These are phyloP conservation scores for Cercospora canescens DNA, from an alignment of 2,329 filamentous ascomycete genomes.

Conservation along the genomic window DNA sequence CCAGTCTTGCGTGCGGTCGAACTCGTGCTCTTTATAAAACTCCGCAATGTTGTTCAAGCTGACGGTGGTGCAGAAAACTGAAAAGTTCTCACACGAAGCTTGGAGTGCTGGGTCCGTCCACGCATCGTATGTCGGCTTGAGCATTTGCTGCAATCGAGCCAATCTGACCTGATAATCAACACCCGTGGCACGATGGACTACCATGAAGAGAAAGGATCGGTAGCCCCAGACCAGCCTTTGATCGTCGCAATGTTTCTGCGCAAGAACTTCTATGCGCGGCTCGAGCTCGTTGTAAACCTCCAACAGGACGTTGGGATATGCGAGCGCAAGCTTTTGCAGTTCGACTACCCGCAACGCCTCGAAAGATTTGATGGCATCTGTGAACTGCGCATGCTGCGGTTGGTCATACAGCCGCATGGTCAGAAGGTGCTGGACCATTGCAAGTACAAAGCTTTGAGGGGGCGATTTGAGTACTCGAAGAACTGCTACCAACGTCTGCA, in stretches of 20 bases:
- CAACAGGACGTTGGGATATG: constrained; percentile 88
- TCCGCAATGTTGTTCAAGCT: constrained; percentile 77
- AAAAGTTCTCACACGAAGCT: constrained; percentile 69
- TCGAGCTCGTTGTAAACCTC: constrained; percentile 84
- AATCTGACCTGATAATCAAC: constrained; percentile 72
- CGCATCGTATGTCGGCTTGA: constrained; percentile 75
- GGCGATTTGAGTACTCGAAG: constrained; percentile 31
- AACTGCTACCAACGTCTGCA: constrained; percentile 34
- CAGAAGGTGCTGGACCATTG: constrained; percentile 87
- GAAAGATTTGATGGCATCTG: constrained; percentile 85
- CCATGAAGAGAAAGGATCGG: constrained; percentile 88
- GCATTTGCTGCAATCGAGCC: constrained; percentile 71
- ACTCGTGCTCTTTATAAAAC: constrained; percentile 72
- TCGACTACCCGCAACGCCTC: constrained; percentile 84
- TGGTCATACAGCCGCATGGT: constrained; percentile 76
- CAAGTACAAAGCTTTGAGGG: constrained; percentile 67
- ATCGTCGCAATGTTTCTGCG: constrained; percentile 70
- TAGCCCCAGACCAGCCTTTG: constrained; percentile 84
- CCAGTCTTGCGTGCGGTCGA: constrained; percentile 81
- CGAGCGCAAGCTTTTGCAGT: constrained; percentile 81
- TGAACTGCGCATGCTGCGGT: constrained; percentile 70
- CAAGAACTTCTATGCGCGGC: constrained; percentile 76
- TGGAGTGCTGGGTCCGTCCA: constrained; percentile 76
- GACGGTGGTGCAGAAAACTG: constrained; percentile 76
- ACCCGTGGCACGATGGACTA: constrained; percentile 79